Evolutionary conservation across 306 rosid genomes (phyloP), one percentile per base, ranked within the genome.

Genomic region (Amphicarpaea edgeworthii): DNA sequence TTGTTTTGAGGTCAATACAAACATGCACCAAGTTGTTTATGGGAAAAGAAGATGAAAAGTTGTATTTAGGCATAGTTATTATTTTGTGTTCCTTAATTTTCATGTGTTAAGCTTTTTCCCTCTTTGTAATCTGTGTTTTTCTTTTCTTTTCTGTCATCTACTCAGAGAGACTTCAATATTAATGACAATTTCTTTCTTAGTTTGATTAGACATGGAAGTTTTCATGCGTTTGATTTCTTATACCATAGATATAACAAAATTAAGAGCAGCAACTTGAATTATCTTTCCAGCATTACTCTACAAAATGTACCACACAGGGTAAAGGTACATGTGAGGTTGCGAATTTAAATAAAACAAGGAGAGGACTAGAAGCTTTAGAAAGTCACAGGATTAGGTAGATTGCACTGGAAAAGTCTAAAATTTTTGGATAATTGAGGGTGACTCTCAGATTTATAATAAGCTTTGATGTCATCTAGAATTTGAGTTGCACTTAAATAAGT

Each of bases 41-140:
- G 59, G 49, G n/a, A 24, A 34, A 28, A 62, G 72, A 68, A 79
- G 74, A 79, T 78, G 76, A 77, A 82, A 69, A 75, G 73, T 77
- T 86, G 89, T 86, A 89, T 50, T 73, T 86, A 81, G 92, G 93
- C 57, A 82, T 55, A 84, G 76, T 55, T 83, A 75, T 78, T 81
- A 38, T 79, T 81, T 14, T 79, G 77, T 65, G 87, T 76, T 83
- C 61, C 87, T 73, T 57, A 12, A 57, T 24, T 68, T 81, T 78
- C 71, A 46, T 75, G 82, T 82, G 85, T 68, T 69, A 79, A 51
- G 40, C 77, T 85, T 19, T 28, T 28, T 28, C 80, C 54, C 47
- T 45, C 81, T 47, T 49, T 65, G 77, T 79, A 73, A 83, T 70
- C 70, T 79, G 75, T 67, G 75, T 75, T 81, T 5, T 37, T 72